Base-by-base conservation (phyloP, 768 basidiomycete genomes). In the Podaxis pistillaris region DNA sequence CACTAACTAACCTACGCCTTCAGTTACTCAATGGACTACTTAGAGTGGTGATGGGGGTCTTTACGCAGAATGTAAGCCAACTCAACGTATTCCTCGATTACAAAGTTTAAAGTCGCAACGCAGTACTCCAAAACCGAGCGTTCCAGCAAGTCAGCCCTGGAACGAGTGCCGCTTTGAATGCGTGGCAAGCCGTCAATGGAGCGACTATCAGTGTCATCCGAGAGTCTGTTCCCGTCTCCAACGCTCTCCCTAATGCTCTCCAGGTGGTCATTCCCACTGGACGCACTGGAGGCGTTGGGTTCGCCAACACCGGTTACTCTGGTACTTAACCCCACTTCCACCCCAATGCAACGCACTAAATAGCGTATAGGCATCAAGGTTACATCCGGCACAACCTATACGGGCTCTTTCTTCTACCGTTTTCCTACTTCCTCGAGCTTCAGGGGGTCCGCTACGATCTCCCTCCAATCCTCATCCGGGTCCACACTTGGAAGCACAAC, bases 1-100 rank as follows among this genome's bases (percentile, higher is more conserved):
- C 36, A 8, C 19, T n/a, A 26, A 59, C 38, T 7, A 40, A 40
- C 8, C 30, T 24, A 15, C 44, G 28, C 33, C 22, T 4, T 19
- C 7, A 33, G 24, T 53, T 17, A 44, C 24, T 37, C 2, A 17
- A 55, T 5, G 17, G 15, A 22, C 41, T 22, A 24, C 15, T 28
- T 58, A 88, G 86, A 87, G 86, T 63, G 86, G 86, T 19, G 87
- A 89, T 63, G 87, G 87, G 37, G 87, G 87, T 1, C 69, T 89
- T n/a, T 88, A 89, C 55, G 87, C 79, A 3, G 87, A 88, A 71
- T 69, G 86, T 85, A 55, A 54, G 77, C 70, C 17, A n/a, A 52
- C 15, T 26, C 41, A 9, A 15, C n/a, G 7, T 24, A 22, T 36
- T 26, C 24, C 9, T 54, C 12, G 13, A 46, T 12, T 40, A 11